phyloP scores from a whole-genome alignment of 2,329 filamentous ascomycete species.

The Penicillium sumatraense region DNA sequence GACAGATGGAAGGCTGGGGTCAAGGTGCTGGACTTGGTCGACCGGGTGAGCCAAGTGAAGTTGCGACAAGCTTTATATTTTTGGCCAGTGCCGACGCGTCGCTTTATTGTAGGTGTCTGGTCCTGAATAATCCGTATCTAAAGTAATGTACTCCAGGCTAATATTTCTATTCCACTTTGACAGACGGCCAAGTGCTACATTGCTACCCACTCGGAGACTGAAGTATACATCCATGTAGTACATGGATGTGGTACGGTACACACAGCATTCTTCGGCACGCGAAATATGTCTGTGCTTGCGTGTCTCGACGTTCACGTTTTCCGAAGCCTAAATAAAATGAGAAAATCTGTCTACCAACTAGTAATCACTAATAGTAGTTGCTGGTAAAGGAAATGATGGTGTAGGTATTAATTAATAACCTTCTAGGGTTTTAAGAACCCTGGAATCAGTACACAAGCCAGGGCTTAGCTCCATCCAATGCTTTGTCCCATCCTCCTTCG shows the following conservation, averaged over 20 bases:
- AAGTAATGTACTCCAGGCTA: background rate
- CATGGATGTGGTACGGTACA: too few relatives aligned
- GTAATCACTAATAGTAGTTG: background rate
- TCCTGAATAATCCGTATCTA: background rate
- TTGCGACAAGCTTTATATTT: constrained; percentile 46
- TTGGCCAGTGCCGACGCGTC: constrained; percentile 41
- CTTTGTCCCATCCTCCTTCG: constrained; percentile 42
- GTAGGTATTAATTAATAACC: constrained; percentile 1
- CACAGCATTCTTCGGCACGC: background rate
- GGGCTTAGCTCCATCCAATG: constrained; percentile 36
- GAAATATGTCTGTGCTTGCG: background rate
- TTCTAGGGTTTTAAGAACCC: too few relatives aligned
- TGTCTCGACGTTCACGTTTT: background rate
- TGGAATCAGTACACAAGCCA: constrained; percentile 40
- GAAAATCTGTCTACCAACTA: background rate
- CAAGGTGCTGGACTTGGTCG: constrained; percentile 34
- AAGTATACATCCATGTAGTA: background rate
- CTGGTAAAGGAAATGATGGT: background rate
- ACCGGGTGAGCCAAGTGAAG: constrained; percentile 45
- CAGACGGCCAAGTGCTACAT: constrained; percentile 13
- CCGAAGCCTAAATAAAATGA: background rate
- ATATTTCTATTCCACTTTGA: background rate
- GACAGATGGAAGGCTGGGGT: constrained; percentile 42
- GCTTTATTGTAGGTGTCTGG: constrained; percentile 38
- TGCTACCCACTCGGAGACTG: constrained; percentile 9